These are phyloP conservation scores for Pharus latifolius DNA, from an alignment of 176 grass and related monocot species.

Conservation along the genomic window DNA sequence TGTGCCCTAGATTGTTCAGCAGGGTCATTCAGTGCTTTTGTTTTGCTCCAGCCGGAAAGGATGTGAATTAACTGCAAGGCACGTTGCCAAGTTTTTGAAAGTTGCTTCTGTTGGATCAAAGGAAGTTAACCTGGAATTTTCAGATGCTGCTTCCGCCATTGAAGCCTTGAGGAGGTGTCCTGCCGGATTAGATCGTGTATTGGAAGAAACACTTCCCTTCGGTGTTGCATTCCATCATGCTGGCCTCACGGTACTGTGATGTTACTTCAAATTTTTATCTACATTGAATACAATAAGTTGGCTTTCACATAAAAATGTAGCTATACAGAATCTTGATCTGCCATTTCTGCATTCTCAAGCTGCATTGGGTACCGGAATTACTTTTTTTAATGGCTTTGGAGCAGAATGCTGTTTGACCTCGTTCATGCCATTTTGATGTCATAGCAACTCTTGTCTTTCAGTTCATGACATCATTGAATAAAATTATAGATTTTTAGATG, in stretches of 20 bases:
- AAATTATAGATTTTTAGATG: background rate
- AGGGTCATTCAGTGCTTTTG: constrained; percentile 94
- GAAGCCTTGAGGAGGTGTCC: constrained; percentile 74
- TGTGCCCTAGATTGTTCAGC: constrained; percentile 53
- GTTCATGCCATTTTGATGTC: background rate
- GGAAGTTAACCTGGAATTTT: constrained; percentile 44
- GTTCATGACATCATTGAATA: background rate
- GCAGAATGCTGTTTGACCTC: background rate
- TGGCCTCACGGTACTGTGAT: constrained; percentile 72
- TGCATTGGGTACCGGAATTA: background rate
- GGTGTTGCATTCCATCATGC: constrained; percentile 98
- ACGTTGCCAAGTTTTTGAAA: constrained; percentile 76
- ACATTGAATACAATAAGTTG: background rate
- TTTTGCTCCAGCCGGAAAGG: constrained; percentile 98
- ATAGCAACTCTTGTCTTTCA: constrained; percentile 10
- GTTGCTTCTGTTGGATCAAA: constrained; percentile 29
- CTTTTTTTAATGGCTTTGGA: background rate
- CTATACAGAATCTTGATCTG: background rate
- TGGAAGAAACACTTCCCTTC: constrained; percentile 80
- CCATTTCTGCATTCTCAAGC: background rate
- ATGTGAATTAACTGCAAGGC: constrained; percentile 87
- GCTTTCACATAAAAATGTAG: too few species aligned
- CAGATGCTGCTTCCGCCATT: constrained; percentile 60
- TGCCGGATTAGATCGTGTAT: constrained; percentile 81
- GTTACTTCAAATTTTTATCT: constrained; percentile 11